Base-by-base conservation (phyloP, 1,284 basidiomycete species). In the Flammula alnicola region DNA sequence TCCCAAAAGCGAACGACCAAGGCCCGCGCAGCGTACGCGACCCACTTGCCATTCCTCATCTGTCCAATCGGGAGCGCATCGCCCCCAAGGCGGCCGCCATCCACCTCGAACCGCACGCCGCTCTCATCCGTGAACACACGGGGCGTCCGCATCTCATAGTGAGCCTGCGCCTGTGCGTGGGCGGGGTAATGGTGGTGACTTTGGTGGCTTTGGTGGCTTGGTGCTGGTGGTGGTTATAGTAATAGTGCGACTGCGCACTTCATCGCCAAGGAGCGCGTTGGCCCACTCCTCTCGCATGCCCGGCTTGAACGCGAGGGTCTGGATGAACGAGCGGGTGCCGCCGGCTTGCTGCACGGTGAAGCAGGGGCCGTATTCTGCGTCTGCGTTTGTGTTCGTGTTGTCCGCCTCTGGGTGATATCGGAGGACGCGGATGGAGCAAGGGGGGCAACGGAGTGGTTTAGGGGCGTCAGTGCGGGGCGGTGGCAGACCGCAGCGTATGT, bases 1-100 rank as follows among this genome's bases (percentile, higher is more conserved):
- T 88, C 84, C 81, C 88, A 95, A 76, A 96, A 95, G 12, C 94
- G 83, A 47, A 89, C 64, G 44, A 93, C 80, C 35, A 95, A 77
- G 0, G 90, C 85, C n/a, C 87, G 77, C 10, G 81, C 79, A 3
- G 95, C 94, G 61, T 95, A 94, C 0, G 89, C 86, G 32, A 95
- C 79, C 93, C 93, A 96, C 54, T 83, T 87, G 36, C 86, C 81
- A 54, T 84, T 87, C 66, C 81, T 80, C 80, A 68, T 70, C 45
- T 68, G 63, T 14, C 63, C 65, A 31, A 73, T 68, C 17, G 62
- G 55, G 14, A 59, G 30, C 14, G 52, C 45, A n/a, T 65, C 63
- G 5, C 57, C 44, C 1, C 51, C 55, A 10, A 47, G 39, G 16
- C 56, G 57, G 4, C 52, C 58, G 6, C 58, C 56, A 30, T 70